A percentile compares a stretch with the other conserved stretches of the same genome.
These are phyloP conservation scores for Tephrocybe sp. DNA, from an alignment of 768 basidiomycete genomes.

Conservation along the genomic window DNA sequence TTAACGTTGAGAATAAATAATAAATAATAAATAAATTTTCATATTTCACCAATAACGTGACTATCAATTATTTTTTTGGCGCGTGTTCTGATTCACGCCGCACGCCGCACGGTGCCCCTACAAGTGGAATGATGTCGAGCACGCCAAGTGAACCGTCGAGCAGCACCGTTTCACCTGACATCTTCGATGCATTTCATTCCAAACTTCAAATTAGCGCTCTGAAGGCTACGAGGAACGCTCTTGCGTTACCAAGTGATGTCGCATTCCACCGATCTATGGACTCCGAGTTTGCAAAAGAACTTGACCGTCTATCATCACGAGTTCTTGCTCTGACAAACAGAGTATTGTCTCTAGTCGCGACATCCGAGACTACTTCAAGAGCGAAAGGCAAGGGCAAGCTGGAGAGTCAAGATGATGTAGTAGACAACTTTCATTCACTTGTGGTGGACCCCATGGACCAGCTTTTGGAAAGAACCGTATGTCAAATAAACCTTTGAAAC, in stretches of 20 bases:
- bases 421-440: constrained; percentile 75
- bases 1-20: no score
- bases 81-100: neutral
- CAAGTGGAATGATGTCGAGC: no score
- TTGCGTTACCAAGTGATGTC: constrained; percentile 69
- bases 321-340: constrained; percentile 66
- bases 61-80: no score
- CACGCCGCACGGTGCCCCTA: no score
- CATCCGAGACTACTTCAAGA: constrained; percentile 32
- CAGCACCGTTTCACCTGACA: constrained; percentile 11
- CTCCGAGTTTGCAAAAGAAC: constrained; percentile 56
- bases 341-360: constrained; percentile 52
- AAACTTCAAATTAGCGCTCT: constrained; percentile 60
- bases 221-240: constrained; percentile 59
- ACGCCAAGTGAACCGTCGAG: constrained; percentile 16
- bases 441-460: constrained; percentile 86
- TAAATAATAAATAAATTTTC: no score
- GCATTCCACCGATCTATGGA: constrained; percentile 90
- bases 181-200: constrained; percentile 54
- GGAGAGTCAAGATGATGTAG: constrained; percentile 72
- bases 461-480: constrained; percentile 79
- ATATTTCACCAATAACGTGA: no score
- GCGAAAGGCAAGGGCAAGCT: constrained; percentile 56
- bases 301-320: constrained; percentile 67
- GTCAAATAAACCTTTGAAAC: constrained; percentile 19